A percentile compares a stretch with the other conserved stretches of the same genome.
These are phyloP conservation scores for Xerocomus minutiporus DNA, from an alignment of 1,284 basidiomycete species.

Conservation along the genomic window DNA sequence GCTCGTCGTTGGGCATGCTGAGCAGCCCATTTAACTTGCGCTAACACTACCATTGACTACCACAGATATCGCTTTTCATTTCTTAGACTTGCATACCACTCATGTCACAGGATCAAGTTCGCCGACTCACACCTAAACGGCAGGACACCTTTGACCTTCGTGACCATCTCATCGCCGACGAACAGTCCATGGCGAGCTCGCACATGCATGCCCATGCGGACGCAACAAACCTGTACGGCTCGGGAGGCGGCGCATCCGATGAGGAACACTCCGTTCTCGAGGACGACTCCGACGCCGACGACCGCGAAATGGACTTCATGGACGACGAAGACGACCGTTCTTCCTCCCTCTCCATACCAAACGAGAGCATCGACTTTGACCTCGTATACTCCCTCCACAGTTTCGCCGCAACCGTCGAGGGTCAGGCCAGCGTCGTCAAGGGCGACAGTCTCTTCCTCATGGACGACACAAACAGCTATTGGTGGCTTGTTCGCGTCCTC, in stretches of 20 bases:
- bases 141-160: slow-evolving; percentile 71
- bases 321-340: slow-evolving; percentile 73
- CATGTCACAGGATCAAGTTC: slow-evolving; percentile 30
- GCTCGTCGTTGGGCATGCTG: slow-evolving; percentile 21
- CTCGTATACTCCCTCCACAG: slow-evolving; percentile 87
- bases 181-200: slow-evolving; percentile 39
- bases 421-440: slow-evolving; percentile 94
- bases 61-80: not conserved
- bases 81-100: not conserved
- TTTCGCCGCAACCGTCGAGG: slow-evolving; percentile 93
- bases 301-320: slow-evolving; percentile 56
- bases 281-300: slow-evolving; percentile 70
- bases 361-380: slow-evolving; percentile 88
- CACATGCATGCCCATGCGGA: slow-evolving; percentile 58
- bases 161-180: slow-evolving; percentile 60
- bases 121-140: slow-evolving; percentile 29
- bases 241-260: slow-evolving; percentile 45
- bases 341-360: slow-evolving; percentile 80
- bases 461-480: slow-evolving; percentile 96
- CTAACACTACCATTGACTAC: not conserved
- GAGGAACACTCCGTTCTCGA: slow-evolving; percentile 75
- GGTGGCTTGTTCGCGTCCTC: slow-evolving; percentile 95
- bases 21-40: slow-evolving; percentile 2
- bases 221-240: slow-evolving; percentile 38
- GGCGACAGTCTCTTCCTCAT: slow-evolving; percentile 91